Evolutionary conservation across 2,329 filamentous ascomycete genomes (phyloP), one percentile per base, ranked within the genome.

Genomic region (Neopestalotiopsis clavispora): DNA sequence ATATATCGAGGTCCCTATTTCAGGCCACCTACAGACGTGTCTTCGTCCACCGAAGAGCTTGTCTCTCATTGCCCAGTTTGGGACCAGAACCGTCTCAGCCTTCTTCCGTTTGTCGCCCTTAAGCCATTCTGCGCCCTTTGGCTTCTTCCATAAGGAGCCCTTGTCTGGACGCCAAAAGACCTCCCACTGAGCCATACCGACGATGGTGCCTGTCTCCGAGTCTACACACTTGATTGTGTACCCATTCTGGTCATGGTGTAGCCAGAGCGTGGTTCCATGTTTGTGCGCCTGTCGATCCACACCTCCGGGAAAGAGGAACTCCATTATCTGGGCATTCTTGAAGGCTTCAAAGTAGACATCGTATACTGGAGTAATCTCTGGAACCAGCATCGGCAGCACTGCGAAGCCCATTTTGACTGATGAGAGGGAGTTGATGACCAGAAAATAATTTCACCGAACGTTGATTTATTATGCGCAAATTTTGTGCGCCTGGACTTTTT

Each of bases 321-420:
- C 62, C 20, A 74, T 13, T 3, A 72, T 68, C 13, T 72, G 69
- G 42, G 74, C 73, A 34, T 71, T 45, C 57, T 73, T 69, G 67
- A 77, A 77, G 3, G 74, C 72, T 30, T 68, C 69, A 58, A 77
- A 74, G 38, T 75, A 75, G 14, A 74, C 73, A 57, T 77, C 71
- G 60, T 72, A 74, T 7, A 74, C 65, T 1, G 68, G 67, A 59
- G 72, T 71, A 30, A 76, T 69, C 38, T 77, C 74, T 28, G 70
- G 66, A 4, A 75, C 58, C 20, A 71, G 72, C 20, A 74, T 71
- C 1, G 74, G 73, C 4, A 76, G 58, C 42, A 75, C 72, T 49
- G 62, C 69, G 7, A 76, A 65, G 68, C 74, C 71, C 75, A 75
- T 76, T 12, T 67, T 67, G 58, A 32, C 30, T 28, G n/a, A 30